These are phyloP conservation scores for Mycena olivaceomarginata DNA, from an alignment of 768 basidiomycete genomes.

Conservation along the genomic window DNA sequence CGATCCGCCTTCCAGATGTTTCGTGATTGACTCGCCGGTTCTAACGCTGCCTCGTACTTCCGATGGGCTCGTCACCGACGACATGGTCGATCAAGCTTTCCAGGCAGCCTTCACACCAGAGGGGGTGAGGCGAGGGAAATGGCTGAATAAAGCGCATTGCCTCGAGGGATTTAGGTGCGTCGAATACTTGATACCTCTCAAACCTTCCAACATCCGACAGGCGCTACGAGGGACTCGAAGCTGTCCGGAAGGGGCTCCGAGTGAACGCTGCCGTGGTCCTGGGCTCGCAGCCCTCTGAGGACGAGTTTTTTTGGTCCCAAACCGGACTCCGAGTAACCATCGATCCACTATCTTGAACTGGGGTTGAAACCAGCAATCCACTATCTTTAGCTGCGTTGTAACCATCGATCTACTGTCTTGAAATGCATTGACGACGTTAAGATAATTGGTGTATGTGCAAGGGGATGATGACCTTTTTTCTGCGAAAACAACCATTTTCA, in stretches of 20 bases:
- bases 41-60: background rate
- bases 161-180: constrained; percentile 3
- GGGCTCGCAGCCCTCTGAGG: background rate
- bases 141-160: constrained; percentile 8
- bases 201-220: background rate
- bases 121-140: background rate
- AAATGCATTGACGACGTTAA: constrained; percentile 1
- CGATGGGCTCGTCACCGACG: background rate
- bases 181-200: background rate
- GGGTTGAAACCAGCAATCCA: background rate
- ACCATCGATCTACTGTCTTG: constrained; percentile 1
- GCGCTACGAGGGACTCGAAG: constrained; percentile 3
- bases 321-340: constrained; percentile 1
- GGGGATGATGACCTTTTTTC: background rate
- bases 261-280: background rate
- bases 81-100: constrained; percentile 8
- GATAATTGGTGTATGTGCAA: background rate
- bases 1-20: background rate
- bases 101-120: background rate
- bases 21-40: constrained; percentile 4
- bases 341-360: background rate
- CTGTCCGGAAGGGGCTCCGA: constrained; percentile 1
- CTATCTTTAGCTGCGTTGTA: background rate
- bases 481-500: too few species aligned
- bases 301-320: too few species aligned